Base-by-base conservation (phyloP, 1,284 basidiomycete species). In the Pascua guehoae region DNA sequence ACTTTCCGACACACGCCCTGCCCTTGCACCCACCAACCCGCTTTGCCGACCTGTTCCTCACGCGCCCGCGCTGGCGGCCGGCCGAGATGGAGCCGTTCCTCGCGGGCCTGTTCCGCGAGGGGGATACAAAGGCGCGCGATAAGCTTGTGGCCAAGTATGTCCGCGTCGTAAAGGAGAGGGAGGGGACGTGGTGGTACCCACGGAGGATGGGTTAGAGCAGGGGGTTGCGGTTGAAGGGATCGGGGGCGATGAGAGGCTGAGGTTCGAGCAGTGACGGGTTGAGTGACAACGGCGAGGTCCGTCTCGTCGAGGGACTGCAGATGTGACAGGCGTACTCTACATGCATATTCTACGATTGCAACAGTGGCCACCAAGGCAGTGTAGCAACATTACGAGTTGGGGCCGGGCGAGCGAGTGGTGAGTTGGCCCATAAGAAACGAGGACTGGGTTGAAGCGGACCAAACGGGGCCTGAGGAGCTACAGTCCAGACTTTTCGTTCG, bases 71-170 rank as follows among this genome's bases (percentile, higher is more conserved):
- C 37, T 95, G 92, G 92, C 84, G 82, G 64, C 83, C 81, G 3
- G 84, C 87, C 9, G 90, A 94, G 24, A 88, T 96, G 64, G 73
- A 79, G 12, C 87, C 88, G 0, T 96, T 93, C 76, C 76, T 96
- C 12, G 77, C 81, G 9, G 91, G 91, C 58, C 84, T 95, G 55
- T 86, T 86, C 0, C 79, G 91, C 11, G 85, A 89, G 24, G 74
- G 75, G 4, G 75, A 78, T 69, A 79, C 79, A n/a, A 94, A 94
- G 75, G 90, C 90, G 65, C 80, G 87, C 47, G 92, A 96, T 68
- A 91, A 87, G 73, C 71, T 95, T 59, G 78, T 95, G 40, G 82
- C 90, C 47, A 95, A 91, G 76, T 89, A 88, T 71, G 88, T 90
- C 32, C 80, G 92, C 47, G 84, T 87, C 4, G 82, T 86, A 41